Percentiles rank a stretch among this genome's conserved stretches.
Conservation (phyloP, 208 protist species). For the Leishmania arabica region DNA sequence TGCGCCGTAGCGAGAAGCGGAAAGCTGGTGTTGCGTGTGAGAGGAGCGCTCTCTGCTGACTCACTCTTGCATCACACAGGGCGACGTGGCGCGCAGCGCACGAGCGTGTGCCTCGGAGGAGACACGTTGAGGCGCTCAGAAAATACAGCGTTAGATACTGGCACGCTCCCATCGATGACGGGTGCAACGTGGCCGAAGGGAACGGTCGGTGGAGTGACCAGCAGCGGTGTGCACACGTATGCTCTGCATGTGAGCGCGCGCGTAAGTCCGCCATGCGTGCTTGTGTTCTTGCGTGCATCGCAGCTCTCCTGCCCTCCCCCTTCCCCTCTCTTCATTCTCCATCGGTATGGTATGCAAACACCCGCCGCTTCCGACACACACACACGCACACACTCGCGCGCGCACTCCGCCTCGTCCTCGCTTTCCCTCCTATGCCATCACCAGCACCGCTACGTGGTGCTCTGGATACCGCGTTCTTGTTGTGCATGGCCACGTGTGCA, state of each 20-base stretch:
- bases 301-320: background rate
- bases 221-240: slow-evolving; percentile 3
- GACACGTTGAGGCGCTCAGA: background rate
- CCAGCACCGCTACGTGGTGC: background rate
- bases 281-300: background rate
- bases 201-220: background rate
- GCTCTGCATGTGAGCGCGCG: background rate
- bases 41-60: background rate
- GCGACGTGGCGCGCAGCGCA: background rate
- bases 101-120: background rate
- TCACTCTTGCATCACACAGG: background rate
- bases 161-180: background rate
- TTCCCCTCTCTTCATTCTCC: background rate
- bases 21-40: background rate
- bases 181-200: background rate
- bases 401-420: background rate
- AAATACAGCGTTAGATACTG: background rate
- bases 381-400: background rate
- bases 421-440: background rate
- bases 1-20: background rate
- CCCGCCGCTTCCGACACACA: background rate
- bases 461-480: background rate
- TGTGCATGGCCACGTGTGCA: background rate
- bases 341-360: background rate
- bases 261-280: background rate